phyloP scores from a whole-genome alignment of 352 stramenopile genomes.

The Pythium pyrilobum region DNA sequence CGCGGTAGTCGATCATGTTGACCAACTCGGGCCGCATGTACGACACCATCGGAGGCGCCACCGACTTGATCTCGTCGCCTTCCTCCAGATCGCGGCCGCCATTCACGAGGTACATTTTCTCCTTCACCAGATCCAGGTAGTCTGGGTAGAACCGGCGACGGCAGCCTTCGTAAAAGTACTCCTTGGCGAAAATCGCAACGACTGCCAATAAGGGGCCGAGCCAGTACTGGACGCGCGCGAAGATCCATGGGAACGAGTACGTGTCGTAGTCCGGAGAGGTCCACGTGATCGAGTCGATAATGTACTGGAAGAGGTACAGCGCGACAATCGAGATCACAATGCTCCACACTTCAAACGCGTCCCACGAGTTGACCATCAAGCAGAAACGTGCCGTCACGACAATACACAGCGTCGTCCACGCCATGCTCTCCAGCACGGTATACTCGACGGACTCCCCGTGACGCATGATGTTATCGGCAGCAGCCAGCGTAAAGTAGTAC shows the following conservation, averaged over 20 bases:
- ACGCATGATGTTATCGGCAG: constrained; percentile 55
- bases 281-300: constrained; percentile 64
- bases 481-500: constrained; percentile 50
- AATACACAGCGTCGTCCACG: constrained; percentile 74
- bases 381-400: constrained; percentile 75
- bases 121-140: constrained; percentile 72
- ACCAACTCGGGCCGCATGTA: constrained; percentile 64
- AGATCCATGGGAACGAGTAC: constrained; percentile 78
- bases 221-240: constrained; percentile 60
- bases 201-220: constrained; percentile 67
- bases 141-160: constrained; percentile 59
- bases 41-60: constrained; percentile 41
- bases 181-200: constrained; percentile 56
- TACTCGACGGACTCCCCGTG: constrained; percentile 49
- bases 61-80: constrained; percentile 36
- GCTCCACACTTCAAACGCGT: constrained; percentile 47
- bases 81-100: constrained; percentile 7
- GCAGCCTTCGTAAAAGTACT: constrained; percentile 65
- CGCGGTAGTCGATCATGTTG: constrained; percentile 75
- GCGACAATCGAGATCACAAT: constrained; percentile 50
- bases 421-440: constrained; percentile 55
- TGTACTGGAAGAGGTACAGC: constrained; percentile 64
- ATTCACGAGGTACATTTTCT: constrained; percentile 22
- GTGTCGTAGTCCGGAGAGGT: constrained; percentile 49
- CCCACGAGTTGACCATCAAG: constrained; percentile 80